phyloP scores from a whole-genome alignment of 768 basidiomycete genomes.

The Podaxis carcinomalis region DNA sequence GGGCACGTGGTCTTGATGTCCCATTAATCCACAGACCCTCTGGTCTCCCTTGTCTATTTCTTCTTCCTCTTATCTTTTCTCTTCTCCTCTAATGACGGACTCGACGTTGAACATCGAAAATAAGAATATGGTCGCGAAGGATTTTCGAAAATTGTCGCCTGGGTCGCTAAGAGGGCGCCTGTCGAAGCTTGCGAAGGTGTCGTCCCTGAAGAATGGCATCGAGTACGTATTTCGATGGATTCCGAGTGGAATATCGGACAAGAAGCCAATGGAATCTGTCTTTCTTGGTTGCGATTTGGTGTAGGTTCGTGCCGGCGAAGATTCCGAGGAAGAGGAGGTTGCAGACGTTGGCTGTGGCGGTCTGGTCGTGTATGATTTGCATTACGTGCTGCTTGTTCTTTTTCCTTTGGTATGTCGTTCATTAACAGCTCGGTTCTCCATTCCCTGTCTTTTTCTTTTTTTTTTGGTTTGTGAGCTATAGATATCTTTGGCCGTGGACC shows the following conservation, averaged over 20 bases:
- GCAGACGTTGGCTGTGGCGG: slow-evolving; percentile 85
- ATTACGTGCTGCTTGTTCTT: slow-evolving; percentile 66
- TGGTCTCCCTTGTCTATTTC: not conserved
- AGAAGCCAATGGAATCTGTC: not conserved
- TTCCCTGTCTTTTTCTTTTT: not conserved
- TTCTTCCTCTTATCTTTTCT: not conserved
- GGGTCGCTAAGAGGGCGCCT: slow-evolving; percentile 58
- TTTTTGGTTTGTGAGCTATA: not conserved
- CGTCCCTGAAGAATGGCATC: slow-evolving; percentile 66
- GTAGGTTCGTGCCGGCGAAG: slow-evolving; percentile 79
- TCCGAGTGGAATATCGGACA: not conserved
- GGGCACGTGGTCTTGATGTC: not conserved
- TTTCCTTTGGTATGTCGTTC: slow-evolving; percentile 66
- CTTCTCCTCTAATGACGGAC: not conserved
- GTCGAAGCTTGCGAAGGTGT: slow-evolving; percentile 55
- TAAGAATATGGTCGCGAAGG: not conserved
- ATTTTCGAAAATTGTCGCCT: slow-evolving; percentile 52
- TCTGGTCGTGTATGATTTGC: slow-evolving; percentile 83
- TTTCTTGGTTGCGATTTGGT: not conserved
- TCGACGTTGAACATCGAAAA: not conserved
- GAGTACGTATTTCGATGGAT: slow-evolving; percentile 43
- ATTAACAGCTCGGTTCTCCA: not conserved
- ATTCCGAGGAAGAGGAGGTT: slow-evolving; percentile 83
- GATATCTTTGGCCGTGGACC: too few relatives aligned
- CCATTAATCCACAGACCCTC: not conserved